Evolutionary conservation across 192 early-diverging fungal species (phyloP).

Genomic region (Piromyces finnis): DNA sequence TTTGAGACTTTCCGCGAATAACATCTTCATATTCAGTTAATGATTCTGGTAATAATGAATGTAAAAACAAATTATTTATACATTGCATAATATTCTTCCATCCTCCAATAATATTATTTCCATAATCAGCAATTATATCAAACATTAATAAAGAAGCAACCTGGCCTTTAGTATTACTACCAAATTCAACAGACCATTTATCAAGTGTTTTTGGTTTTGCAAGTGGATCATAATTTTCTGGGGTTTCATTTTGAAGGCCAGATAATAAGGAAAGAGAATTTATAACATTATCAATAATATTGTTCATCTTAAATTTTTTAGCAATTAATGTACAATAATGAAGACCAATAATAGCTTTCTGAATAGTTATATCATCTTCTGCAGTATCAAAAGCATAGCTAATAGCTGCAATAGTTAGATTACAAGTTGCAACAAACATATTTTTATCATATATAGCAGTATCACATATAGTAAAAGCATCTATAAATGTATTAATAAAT

Average conservation of each 20-base stretch:
- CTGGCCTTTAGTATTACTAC: slow-evolving; percentile 74
- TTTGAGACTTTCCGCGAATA: slow-evolving; percentile 39
- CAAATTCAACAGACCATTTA: slow-evolving; percentile 62
- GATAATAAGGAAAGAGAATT: slow-evolving; percentile 55
- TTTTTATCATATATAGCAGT: slow-evolving; percentile 55
- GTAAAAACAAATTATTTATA: slow-evolving; percentile 62
- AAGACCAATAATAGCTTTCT: slow-evolving; percentile 65
- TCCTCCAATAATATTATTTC: slow-evolving; percentile 40
- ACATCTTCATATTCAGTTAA: slow-evolving; percentile 60
- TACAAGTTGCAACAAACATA: slow-evolving; percentile 59
- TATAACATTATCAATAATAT: slow-evolving; percentile 66
- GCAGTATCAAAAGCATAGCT: slow-evolving; percentile 69
- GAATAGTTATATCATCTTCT: slow-evolving; percentile 52
- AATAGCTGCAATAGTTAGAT: slow-evolving; percentile 55
- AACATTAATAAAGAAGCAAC: slow-evolving; percentile 77
- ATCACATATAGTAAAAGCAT: slow-evolving; percentile 27
- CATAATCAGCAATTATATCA: slow-evolving; percentile 45
- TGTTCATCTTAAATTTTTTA: slow-evolving; percentile 45
- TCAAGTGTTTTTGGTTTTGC: slow-evolving; percentile 8
- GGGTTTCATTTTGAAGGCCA: slow-evolving; percentile 22
- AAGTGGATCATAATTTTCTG: not conserved
- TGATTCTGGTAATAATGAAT: slow-evolving; percentile 42
- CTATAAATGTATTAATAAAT: slow-evolving; percentile 1
- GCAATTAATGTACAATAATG: slow-evolving; percentile 56
- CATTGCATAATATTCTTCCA: slow-evolving; percentile 60